phyloP scores from a whole-genome alignment of 2,329 filamentous ascomycete genomes.

The Aspergillus vadensis region DNA sequence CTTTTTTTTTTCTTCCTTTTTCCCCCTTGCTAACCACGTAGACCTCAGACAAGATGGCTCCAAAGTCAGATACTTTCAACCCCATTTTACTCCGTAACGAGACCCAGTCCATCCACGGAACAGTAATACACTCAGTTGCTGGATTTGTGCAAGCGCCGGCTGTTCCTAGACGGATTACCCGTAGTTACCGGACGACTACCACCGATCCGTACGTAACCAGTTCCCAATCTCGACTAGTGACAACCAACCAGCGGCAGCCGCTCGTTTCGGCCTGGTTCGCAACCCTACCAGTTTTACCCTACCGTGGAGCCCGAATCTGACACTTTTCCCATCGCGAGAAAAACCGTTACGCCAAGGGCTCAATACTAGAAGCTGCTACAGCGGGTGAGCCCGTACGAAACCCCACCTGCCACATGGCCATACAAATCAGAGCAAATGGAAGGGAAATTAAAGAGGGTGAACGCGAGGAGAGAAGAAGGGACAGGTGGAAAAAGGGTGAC shows the following conservation, averaged over 20 bases:
- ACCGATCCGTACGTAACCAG: slow-evolving; percentile 8
- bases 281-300: slow-evolving; percentile 11
- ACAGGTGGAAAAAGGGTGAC: background rate
- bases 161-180: slow-evolving; percentile 9
- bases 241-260: slow-evolving; percentile 7
- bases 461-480: slow-evolving; percentile 1
- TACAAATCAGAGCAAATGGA: slow-evolving; percentile 13
- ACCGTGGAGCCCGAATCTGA: slow-evolving; percentile 15
- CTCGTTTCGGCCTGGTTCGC: slow-evolving; percentile 13
- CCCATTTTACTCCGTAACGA: background rate
- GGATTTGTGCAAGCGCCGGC: slow-evolving; percentile 4
- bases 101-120: background rate
- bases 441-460: background rate
- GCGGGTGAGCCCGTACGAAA: slow-evolving; percentile 37
- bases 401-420: slow-evolving; percentile 36
- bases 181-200: slow-evolving; percentile 8
- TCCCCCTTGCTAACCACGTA: too few species aligned
- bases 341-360: slow-evolving; percentile 38
- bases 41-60: background rate
- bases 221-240: background rate
- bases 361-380: slow-evolving; percentile 25
- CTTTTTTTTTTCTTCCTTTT: too few species aligned
- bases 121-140: background rate
- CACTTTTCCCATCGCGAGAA: slow-evolving; percentile 20
- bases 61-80: background rate